Evolutionary conservation across 176 grass and related monocot species (phyloP).

Genomic region (Tillandsia fasciculata): DNA sequence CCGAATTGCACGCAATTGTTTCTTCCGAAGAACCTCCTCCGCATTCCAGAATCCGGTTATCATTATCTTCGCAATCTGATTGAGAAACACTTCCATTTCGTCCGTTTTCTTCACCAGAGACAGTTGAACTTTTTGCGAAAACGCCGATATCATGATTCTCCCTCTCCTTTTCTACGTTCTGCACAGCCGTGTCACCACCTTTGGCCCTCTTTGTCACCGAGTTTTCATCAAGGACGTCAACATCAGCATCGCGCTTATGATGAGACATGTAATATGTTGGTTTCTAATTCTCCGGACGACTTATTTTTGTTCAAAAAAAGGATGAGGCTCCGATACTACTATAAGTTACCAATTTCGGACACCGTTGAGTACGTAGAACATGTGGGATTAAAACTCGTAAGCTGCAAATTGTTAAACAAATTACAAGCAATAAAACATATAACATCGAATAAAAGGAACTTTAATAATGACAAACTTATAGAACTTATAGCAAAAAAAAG

Average conservation of each 20-base stretch:
- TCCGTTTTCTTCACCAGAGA: constrained; percentile 18
- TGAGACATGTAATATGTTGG: constrained; percentile 30
- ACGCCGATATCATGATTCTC: background rate
- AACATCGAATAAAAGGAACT: too few relatives aligned
- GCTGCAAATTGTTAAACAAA: too few relatives aligned
- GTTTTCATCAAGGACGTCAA: constrained; percentile 16
- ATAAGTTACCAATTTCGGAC: too few relatives aligned
- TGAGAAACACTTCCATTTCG: constrained; percentile 6
- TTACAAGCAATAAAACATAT: too few relatives aligned
- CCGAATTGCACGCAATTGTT: constrained; percentile 15
- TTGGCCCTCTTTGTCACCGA: constrained; percentile 35
- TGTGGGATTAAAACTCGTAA: too few relatives aligned
- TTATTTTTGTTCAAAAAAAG: background rate
- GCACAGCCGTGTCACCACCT: constrained; percentile 8
- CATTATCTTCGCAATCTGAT: constrained; percentile 10
- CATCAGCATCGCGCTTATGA: constrained; percentile 48
- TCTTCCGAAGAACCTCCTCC: constrained; percentile 9
- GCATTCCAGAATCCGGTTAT: background rate
- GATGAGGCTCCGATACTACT: too few relatives aligned
- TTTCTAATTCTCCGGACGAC: background rate
- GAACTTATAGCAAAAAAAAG: too few relatives aligned
- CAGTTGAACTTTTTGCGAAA: background rate
- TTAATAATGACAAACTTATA: too few relatives aligned
- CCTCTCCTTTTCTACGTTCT: background rate
- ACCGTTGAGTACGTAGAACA: too few relatives aligned